Percentiles rank a stretch among this genome's conserved stretches.
These are phyloP conservation scores for Dendrocalamus sinicus DNA, from an alignment of 176 grass and related monocot genomes.

Conservation along the genomic window DNA sequence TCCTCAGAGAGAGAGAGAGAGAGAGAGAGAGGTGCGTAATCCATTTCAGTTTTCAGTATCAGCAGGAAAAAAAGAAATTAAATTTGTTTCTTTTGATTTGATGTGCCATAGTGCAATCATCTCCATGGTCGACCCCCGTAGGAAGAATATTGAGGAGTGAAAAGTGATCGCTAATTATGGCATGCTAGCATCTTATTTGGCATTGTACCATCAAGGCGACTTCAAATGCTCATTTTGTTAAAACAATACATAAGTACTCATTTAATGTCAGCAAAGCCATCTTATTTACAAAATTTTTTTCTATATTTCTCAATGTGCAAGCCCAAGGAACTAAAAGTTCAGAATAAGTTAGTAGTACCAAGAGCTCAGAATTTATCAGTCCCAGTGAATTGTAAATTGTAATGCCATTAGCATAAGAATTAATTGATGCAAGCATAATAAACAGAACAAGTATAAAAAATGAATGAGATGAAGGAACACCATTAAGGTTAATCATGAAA, in stretches of 20 bases:
- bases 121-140: not conserved
- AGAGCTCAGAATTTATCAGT: not conserved
- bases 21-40: not conserved
- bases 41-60: not conserved
- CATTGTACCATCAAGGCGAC: conserved; percentile 3
- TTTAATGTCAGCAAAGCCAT: not conserved
- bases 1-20: not conserved
- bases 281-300: not conserved
- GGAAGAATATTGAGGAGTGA: not conserved
- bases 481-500: not conserved
- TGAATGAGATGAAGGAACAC: not conserved
- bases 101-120: not conserved
- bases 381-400: not conserved
- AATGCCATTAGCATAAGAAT: not conserved
- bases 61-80: not conserved
- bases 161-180: not conserved
- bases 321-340: not conserved
- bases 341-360: not conserved
- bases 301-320: not conserved
- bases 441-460: conserved; percentile 1
- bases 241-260: not conserved
- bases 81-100: not conserved
- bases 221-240: not conserved
- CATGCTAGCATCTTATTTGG: not conserved
- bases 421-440: not conserved